These are phyloP conservation scores for Pseudogymnoascus pannorum DNA, from an alignment of 2,329 filamentous ascomycete species.

Conservation along the genomic window DNA sequence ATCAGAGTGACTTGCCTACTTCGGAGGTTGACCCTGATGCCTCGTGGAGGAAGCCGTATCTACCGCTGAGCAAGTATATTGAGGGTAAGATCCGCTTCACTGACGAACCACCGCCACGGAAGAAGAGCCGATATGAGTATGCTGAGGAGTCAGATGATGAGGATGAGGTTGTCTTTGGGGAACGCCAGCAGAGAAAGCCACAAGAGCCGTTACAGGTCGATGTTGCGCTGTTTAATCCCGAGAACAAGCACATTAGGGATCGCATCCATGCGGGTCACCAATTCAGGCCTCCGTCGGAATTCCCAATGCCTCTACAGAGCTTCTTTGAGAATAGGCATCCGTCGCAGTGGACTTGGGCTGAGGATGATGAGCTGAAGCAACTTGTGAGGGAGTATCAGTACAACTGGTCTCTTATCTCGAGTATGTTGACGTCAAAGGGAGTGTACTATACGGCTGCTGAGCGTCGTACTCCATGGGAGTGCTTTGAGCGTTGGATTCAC, in stretches of 20 bases:
- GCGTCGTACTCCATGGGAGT: conserved; percentile 93
- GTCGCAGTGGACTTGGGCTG: conserved; percentile 84
- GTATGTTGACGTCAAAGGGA: conserved; percentile 66
- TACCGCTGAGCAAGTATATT: conserved; percentile 82
- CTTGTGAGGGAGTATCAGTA: conserved; percentile 90
- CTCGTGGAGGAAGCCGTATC: conserved; percentile 66
- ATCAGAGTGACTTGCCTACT: conserved; percentile 48
- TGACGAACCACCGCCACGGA: conserved; percentile 57
- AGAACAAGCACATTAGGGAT: conserved; percentile 84
- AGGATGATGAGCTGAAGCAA: conserved; percentile 81
- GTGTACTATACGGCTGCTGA: conserved; percentile 79
- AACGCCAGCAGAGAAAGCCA: conserved; percentile 21
- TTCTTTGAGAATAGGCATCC: conserved; percentile 85
- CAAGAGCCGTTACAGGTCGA: conserved; percentile 58
- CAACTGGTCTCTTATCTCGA: conserved; percentile 94
- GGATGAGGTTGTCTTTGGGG: conserved; percentile 36
- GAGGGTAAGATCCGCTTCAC: conserved; percentile 70
- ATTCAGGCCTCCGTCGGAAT: conserved; percentile 87
- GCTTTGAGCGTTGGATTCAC: conserved; percentile 93
- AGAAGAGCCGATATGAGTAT: conserved; percentile 78
- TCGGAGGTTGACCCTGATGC: conserved; percentile 61
- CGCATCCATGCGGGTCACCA: conserved; percentile 85
- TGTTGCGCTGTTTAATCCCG: conserved; percentile 81
- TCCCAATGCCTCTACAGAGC: conserved; percentile 78
- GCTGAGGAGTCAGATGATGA: conserved; percentile 62